Evolutionary conservation across 2,329 filamentous ascomycete species (phyloP).

Genomic region (Orbilia oligospora): DNA sequence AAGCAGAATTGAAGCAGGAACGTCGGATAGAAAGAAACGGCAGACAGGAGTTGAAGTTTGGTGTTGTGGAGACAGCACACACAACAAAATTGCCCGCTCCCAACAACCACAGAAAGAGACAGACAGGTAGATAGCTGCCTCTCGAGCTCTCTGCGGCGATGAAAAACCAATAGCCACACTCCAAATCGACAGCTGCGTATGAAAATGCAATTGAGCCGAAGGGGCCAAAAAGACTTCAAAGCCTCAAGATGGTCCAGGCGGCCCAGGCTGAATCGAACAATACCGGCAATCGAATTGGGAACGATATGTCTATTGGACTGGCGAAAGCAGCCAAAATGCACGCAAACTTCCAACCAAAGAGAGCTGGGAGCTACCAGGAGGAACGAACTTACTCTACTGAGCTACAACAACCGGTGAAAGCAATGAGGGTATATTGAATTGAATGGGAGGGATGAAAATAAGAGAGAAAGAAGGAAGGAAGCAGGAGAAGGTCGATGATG

Average conservation of each 20-base stretch:
- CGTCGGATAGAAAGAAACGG: conserved; percentile 62
- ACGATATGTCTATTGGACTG: conserved; percentile 19
- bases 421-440: conserved; percentile 51
- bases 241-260: background rate
- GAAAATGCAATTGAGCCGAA: conserved; percentile 4
- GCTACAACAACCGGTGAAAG: conserved; percentile 47
- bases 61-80: conserved; percentile 49
- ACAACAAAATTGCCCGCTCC: conserved; percentile 49
- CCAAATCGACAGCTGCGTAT: background rate
- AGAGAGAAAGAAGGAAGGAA: conserved; percentile 60
- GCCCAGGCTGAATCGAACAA: conserved; percentile 7
- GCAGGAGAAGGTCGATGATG: conserved; percentile 61
- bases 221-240: background rate
- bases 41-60: conserved; percentile 71
- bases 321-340: conserved; percentile 48
- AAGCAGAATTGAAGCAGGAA: conserved; percentile 14
- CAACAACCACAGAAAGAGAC: conserved; percentile 47
- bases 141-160: background rate
- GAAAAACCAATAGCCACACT: no score
- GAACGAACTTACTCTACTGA: conserved; percentile 34
- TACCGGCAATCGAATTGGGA: conserved; percentile 29
- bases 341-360: conserved; percentile 47
- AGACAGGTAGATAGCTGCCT: background rate
- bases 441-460: conserved; percentile 39
- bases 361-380: conserved; percentile 19